These are phyloP conservation scores for Populus trichocarpa DNA, from an alignment of 441 rosid species.

Conservation along the genomic window DNA sequence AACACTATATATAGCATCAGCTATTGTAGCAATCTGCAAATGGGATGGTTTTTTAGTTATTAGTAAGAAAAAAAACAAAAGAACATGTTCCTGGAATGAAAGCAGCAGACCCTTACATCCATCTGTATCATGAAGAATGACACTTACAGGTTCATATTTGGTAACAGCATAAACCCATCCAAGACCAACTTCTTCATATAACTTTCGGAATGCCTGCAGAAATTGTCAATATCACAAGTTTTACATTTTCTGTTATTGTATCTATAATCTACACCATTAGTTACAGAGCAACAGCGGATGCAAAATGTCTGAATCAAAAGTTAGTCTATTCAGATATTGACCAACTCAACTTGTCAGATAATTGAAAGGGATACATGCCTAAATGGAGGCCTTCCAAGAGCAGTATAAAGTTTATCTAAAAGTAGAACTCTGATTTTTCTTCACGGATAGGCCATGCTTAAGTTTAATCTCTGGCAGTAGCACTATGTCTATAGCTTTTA, in stretches of 20 bases:
- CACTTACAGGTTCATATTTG: constrained; percentile 74
- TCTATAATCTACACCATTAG: background rate
- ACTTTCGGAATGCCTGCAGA: constrained; percentile 76
- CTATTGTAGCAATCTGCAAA: constrained; percentile 62
- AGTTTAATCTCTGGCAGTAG: no score
- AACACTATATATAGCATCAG: constrained; percentile 62
- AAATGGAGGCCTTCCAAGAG: background rate
- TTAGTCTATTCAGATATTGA: background rate
- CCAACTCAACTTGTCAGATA: background rate
- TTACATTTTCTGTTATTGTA: background rate
- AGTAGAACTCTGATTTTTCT: background rate
- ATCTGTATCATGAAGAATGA: background rate
- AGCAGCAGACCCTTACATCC: background rate
- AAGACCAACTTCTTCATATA: constrained; percentile 83
- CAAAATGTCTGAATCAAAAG: background rate
- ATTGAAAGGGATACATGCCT: background rate
- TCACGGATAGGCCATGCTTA: no score
- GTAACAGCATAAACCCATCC: constrained; percentile 91
- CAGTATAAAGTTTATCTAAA: background rate
- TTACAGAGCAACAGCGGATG: background rate
- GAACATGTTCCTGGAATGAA: background rate
- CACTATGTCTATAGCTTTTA: no score
- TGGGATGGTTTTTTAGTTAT: background rate
- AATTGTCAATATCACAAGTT: constrained; percentile 2
- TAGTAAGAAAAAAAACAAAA: background rate